Percentiles rank a stretch among this genome's conserved stretches.
phyloP scores from a whole-genome alignment of 2,329 filamentous ascomycete genomes.

The Ophiostoma novo-ulmi region DNA sequence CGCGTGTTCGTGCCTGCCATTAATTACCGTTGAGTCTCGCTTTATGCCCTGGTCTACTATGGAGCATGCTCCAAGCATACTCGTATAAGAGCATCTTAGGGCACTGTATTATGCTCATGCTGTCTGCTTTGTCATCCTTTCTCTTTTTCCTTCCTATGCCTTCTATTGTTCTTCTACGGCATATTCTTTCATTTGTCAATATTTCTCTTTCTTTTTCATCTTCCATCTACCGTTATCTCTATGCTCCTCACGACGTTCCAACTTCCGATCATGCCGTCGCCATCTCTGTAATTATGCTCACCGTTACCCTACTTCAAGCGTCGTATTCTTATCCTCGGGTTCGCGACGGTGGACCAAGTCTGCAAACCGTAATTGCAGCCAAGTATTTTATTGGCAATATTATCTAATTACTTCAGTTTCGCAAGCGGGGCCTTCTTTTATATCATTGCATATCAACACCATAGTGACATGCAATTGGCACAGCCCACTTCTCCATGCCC shows the following conservation, averaged over 20 bases:
- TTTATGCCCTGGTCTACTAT: neutral
- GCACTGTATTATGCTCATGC: neutral
- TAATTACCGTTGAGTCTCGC: conserved; percentile 3
- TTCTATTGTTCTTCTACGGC: neutral
- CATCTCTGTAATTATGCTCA: neutral
- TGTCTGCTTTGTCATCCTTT: neutral
- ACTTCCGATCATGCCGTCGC: conserved; percentile 5
- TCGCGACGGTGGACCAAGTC: conserved; percentile 8
- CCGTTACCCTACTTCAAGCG: neutral
- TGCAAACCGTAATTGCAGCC: conserved; percentile 19
- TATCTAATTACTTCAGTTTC: conserved; percentile 7
- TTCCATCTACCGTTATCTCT: neutral
- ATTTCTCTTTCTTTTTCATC: too few species aligned
- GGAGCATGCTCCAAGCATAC: neutral
- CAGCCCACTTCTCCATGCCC: conserved; percentile 2
- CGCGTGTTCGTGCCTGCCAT: neutral
- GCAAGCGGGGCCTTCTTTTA: neutral
- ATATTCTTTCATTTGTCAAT: neutral
- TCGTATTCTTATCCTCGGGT: conserved; percentile 12
- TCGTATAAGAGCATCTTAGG: neutral
- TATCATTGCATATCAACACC: neutral
- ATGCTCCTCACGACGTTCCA: neutral
- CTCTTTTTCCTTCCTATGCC: neutral
- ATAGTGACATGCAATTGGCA: neutral
- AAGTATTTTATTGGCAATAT: conserved; percentile 21